Percentiles rank a stretch among this genome's conserved stretches.
Evolutionary conservation across 768 basidiomycete genomes (phyloP).

Genomic region (Saitozyma podzolica): DNA sequence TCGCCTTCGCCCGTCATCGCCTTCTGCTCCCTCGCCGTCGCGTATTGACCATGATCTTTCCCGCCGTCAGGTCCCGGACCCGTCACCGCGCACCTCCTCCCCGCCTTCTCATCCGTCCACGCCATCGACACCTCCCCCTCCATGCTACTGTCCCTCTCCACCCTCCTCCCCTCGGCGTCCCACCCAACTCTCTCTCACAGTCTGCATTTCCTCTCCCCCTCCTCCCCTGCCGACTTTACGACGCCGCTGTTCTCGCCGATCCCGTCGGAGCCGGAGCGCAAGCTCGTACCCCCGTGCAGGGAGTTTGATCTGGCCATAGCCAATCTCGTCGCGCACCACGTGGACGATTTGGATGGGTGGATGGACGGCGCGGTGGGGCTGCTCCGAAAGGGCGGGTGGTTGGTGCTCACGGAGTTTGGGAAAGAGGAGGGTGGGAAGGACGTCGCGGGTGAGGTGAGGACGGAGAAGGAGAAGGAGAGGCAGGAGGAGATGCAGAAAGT

Average conservation of each 20-base stretch:
- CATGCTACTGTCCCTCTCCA: constrained; percentile 26
- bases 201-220: constrained; percentile 27
- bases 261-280: constrained; percentile 8
- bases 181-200: constrained; percentile 11
- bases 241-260: constrained; percentile 20
- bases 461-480: background rate
- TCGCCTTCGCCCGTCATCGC: too few species aligned
- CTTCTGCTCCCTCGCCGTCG: background rate
- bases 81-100: constrained; percentile 23
- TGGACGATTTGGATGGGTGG: constrained; percentile 25
- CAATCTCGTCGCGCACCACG: constrained; percentile 39
- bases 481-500: constrained; percentile 2
- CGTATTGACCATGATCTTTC: background rate
- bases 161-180: background rate
- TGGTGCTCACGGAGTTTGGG: constrained; percentile 41
- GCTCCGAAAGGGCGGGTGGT: constrained; percentile 25
- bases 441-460: constrained; percentile 7
- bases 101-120: constrained; percentile 32
- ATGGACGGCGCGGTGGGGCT: constrained; percentile 25
- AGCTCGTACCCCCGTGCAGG: constrained; percentile 12
- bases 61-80: constrained; percentile 29
- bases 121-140: constrained; percentile 33
- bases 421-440: constrained; percentile 15
- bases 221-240: constrained; percentile 19
- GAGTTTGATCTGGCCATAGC: constrained; percentile 32